Percentiles rank a stretch among this genome's conserved stretches.
These are phyloP conservation scores for Chaetomiaceae sp. DNA, from an alignment of 2,329 filamentous ascomycete genomes.

Conservation along the genomic window DNA sequence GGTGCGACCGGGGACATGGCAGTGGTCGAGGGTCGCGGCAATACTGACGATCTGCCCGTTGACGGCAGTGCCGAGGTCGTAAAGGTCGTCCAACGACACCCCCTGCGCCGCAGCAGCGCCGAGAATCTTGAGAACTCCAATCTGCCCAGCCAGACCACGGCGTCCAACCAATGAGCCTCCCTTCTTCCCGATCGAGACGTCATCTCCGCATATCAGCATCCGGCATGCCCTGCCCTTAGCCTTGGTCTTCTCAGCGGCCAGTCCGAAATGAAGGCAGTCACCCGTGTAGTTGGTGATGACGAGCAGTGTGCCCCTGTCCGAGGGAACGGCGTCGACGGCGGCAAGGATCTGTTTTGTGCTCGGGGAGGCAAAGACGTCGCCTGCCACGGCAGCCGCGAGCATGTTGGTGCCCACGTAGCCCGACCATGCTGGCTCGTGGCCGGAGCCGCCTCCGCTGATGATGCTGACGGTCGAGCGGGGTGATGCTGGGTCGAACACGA, in stretches of 20 bases:
- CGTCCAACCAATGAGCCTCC: conserved; percentile 56
- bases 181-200: conserved; percentile 58
- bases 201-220: conserved; percentile 60
- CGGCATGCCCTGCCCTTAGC: conserved; percentile 50
- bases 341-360: conserved; percentile 60
- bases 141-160: conserved; percentile 57
- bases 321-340: conserved; percentile 53
- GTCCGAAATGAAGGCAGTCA: conserved; percentile 58
- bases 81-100: conserved; percentile 46
- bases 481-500: conserved; percentile 46
- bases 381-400: conserved; percentile 56
- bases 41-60: conserved; percentile 52
- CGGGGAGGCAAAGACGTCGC: conserved; percentile 61
- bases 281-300: conserved; percentile 64
- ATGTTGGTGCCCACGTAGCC: conserved; percentile 60
- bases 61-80: conserved; percentile 46
- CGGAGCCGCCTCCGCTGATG: conserved; percentile 53
- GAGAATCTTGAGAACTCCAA: conserved; percentile 55
- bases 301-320: conserved; percentile 51
- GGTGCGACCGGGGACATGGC: conserved; percentile 52
- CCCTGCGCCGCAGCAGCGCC: conserved; percentile 47
- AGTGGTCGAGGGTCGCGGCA: conserved; percentile 56
- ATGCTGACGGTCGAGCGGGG: conserved; percentile 44
- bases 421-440: conserved; percentile 59
- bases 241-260: conserved; percentile 55